Evolutionary conservation across 257 asterid species (phyloP), one percentile per base, ranked within the genome.

Genomic region (Handroanthus guayacan): DNA sequence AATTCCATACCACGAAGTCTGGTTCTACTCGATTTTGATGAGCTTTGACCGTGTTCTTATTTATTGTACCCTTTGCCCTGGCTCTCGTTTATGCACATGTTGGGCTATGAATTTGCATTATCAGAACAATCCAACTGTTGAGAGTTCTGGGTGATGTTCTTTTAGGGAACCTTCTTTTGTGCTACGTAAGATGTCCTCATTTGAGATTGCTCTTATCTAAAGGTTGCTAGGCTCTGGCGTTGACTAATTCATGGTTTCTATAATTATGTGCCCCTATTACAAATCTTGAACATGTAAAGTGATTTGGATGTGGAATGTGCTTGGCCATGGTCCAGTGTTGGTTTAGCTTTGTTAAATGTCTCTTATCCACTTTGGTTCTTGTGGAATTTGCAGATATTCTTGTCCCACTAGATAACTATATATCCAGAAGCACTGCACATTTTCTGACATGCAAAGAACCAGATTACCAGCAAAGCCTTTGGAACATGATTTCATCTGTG

Each of bases 391-490:
- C 89, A 95, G 99, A 95, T 83, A 93, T 95, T 67, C 79, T 95
- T 89, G 98, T 95, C 78, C 99, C 99, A 11, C 70, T 95, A 55
- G 99, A 95, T 86, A 95, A 95, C 85, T 95, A 87, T 52, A 90
- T 95, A 83, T 95, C 99, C 75, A 93, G 97, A 82, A 85, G 99
- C 69, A 95, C 98, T 47, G 79, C 75, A 9, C 98, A 95, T 82
- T 95, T 90, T 72, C 92, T 95, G 72, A 69, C 96, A 7, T 95
- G 97, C 91, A 95, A 93, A 86, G 96, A 93, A 62, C 99, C 98
- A 18, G 92, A 95, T 88, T 95, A 95, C 82, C 99, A 95, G 87
- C 96, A 90, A 84, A 93, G 99, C 85, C 97, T 95, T 75, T 95
- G 99, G 98, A 86, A 77, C 76, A 90, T 87, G 98, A 88, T 95